Conservation (phyloP, 805 yeast species). For the Candida jianshihensis region DNA sequence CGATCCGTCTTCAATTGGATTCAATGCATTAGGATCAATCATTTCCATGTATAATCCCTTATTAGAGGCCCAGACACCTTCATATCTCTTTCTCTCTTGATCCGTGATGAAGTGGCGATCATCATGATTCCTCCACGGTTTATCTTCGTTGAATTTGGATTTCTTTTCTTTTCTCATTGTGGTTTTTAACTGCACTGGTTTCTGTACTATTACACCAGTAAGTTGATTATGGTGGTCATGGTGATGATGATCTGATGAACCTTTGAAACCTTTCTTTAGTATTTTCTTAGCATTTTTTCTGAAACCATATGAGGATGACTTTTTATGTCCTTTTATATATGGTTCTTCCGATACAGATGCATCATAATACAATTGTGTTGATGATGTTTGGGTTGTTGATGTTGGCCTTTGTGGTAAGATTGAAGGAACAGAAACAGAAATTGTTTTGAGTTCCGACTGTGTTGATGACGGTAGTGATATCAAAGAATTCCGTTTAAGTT, state of each 20-base stretch:
- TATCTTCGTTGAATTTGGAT: constrained; percentile 67
- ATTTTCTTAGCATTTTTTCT: constrained; percentile 20
- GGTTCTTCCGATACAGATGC: constrained; percentile 10
- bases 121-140: constrained; percentile 89
- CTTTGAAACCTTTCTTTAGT: constrained; percentile 16
- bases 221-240: too few species aligned
- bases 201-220: too few species aligned
- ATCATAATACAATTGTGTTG: constrained; percentile 16
- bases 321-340: not conserved
- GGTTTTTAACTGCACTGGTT: constrained; percentile 19
- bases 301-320: constrained; percentile 8
- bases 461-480: too few species aligned
- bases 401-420: too few species aligned
- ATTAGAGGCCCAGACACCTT: constrained; percentile 91
- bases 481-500: too few species aligned
- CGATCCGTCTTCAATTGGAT: constrained; percentile 11
- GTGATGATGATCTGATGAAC: constrained; percentile 3
- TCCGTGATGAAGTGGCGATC: constrained; percentile 47
- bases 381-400: not conserved
- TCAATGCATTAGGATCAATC: constrained; percentile 13
- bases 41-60: constrained; percentile 52
- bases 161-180: constrained; percentile 22
- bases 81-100: constrained; percentile 80
- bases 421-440: too few species aligned
- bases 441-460: too few species aligned